Percentiles rank a stretch among this genome's conserved stretches.
phyloP scores from a whole-genome alignment of 2,329 filamentous ascomycete genomes.

The Chaetothyriales sp. region DNA sequence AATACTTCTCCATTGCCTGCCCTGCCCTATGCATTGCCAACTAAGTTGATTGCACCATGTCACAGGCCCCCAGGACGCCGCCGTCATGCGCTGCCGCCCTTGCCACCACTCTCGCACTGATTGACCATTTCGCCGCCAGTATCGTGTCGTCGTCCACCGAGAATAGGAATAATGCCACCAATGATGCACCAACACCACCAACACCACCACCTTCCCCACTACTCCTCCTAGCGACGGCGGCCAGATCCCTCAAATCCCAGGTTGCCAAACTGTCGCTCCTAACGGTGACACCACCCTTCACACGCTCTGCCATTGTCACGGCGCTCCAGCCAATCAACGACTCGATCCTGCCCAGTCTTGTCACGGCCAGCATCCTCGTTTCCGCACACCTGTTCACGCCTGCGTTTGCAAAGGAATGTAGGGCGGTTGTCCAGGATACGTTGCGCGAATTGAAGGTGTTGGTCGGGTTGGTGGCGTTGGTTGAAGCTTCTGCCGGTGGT shows the following conservation, averaged over 20 bases:
- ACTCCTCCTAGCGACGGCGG: constrained; percentile 54
- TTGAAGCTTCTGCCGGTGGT: constrained; percentile 10
- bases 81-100: constrained; percentile 7
- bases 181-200: neutral
- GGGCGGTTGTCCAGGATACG: constrained; percentile 42
- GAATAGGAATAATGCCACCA: too few species aligned
- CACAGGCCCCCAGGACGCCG: neutral
- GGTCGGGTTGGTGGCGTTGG: constrained; percentile 41
- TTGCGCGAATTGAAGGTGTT: constrained; percentile 49
- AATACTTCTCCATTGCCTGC: neutral
- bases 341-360: constrained; percentile 58
- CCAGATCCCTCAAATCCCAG: constrained; percentile 62
- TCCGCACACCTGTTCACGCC: constrained; percentile 45
- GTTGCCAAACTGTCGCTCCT: constrained; percentile 77
- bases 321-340: constrained; percentile 59
- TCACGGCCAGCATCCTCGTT: constrained; percentile 54
- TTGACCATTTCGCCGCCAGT: constrained; percentile 25
- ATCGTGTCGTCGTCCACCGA: too few species aligned
- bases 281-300: constrained; percentile 74
- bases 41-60: neutral
- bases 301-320: constrained; percentile 55
- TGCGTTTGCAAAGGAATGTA: constrained; percentile 49
- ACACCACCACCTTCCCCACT: constrained; percentile 32
- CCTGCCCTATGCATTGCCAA: neutral
- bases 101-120: constrained; percentile 23